Evolutionary conservation across 2,329 filamentous ascomycete genomes (phyloP).

Genomic region (Arachnomyces sp.): DNA sequence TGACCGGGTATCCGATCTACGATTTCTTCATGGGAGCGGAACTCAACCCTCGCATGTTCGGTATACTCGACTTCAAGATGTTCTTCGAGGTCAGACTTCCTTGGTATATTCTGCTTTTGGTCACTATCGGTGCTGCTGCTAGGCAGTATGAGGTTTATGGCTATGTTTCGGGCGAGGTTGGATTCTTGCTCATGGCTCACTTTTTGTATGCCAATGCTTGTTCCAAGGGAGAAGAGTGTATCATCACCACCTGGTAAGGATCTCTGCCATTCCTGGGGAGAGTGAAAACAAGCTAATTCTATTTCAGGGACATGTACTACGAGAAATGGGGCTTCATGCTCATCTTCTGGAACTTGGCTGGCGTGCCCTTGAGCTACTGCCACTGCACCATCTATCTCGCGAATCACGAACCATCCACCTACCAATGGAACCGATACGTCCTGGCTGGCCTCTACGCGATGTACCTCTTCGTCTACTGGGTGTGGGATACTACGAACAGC

Average conservation of each 20-base stretch:
- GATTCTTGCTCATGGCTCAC: slow-evolving; percentile 79
- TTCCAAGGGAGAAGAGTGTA: slow-evolving; percentile 84
- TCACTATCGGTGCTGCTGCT: slow-evolving; percentile 66
- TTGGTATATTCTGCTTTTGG: slow-evolving; percentile 81
- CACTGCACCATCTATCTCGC: slow-evolving; percentile 87
- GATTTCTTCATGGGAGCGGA: slow-evolving; percentile 91
- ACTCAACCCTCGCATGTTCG: slow-evolving; percentile 77
- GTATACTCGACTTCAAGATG: slow-evolving; percentile 84
- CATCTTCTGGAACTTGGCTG: slow-evolving; percentile 94
- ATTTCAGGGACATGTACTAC: slow-evolving; percentile 78
- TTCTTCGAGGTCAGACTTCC: slow-evolving; percentile 89
- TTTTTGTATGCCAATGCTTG: slow-evolving; percentile 89
- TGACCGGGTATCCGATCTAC: slow-evolving; percentile 75
- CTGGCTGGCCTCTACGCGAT: slow-evolving; percentile 56
- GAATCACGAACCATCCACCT: slow-evolving; percentile 68
- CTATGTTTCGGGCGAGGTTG: slow-evolving; percentile 76
- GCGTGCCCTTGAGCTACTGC: slow-evolving; percentile 84
- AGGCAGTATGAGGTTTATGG: slow-evolving; percentile 79
- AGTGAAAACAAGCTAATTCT: slow-evolving; percentile 10
- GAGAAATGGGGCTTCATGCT: slow-evolving; percentile 98
- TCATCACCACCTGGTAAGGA: slow-evolving; percentile 68
- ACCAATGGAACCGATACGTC: slow-evolving; percentile 64
- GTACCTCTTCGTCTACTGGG: slow-evolving; percentile 81
- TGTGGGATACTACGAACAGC: slow-evolving; percentile 86
- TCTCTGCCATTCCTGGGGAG: slow-evolving; percentile 3